Evolutionary conservation across 768 basidiomycete genomes (phyloP).

Genomic region (Boletus patriciae): DNA sequence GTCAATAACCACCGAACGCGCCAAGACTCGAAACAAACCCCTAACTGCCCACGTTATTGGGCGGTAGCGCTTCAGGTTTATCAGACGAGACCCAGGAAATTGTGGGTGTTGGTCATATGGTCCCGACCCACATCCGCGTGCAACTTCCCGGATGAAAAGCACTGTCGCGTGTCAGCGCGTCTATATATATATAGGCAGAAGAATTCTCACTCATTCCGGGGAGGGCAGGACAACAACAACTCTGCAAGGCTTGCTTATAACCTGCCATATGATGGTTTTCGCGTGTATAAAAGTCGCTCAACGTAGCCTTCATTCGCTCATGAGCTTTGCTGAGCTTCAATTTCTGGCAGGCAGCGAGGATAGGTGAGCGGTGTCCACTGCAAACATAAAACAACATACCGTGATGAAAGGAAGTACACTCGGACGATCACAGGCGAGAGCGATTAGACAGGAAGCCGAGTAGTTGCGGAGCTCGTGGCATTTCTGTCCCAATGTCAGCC

Average conservation of each 20-base stretch:
- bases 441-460: conserved; percentile 42
- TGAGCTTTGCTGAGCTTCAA: conserved; percentile 28
- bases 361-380: background rate
- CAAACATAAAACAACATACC: conserved; percentile 9
- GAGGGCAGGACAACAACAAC: conserved; percentile 30
- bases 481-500: conserved; percentile 32
- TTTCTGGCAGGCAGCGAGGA: conserved; percentile 14
- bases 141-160: conserved; percentile 34
- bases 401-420: conserved; percentile 35
- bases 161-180: conserved; percentile 19
- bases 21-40: conserved; percentile 29
- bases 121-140: conserved; percentile 35
- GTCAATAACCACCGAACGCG: background rate
- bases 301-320: conserved; percentile 15
- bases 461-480: conserved; percentile 49
- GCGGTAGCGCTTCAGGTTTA: conserved; percentile 42
- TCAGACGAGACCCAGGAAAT: conserved; percentile 29
- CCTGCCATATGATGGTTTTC: conserved; percentile 28
- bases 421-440: conserved; percentile 41
- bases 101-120: conserved; percentile 27
- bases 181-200: background rate
- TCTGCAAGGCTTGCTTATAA: conserved; percentile 34
- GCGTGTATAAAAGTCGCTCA: conserved; percentile 26
- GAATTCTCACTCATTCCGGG: conserved; percentile 32
- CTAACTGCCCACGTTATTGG: conserved; percentile 42